Evolutionary conservation across 1,284 basidiomycete genomes (phyloP).

Genomic region (Macrocystidia cucumis): DNA sequence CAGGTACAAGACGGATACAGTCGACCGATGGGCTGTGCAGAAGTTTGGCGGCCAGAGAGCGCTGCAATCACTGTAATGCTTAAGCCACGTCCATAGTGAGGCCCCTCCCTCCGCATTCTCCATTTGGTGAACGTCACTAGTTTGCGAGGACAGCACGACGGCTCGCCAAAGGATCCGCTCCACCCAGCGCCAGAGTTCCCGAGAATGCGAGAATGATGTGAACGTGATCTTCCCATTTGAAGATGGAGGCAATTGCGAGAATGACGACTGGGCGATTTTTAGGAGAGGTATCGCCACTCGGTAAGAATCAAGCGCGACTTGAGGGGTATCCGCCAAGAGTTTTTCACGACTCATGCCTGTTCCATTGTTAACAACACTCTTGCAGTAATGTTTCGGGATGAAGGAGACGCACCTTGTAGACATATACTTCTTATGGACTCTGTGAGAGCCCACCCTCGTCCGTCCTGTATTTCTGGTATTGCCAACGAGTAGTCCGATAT

Average conservation of each 20-base stretch:
- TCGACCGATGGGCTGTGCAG: slow-evolving; percentile 64
- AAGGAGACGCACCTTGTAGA: slow-evolving; percentile 47
- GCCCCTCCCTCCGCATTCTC: slow-evolving; percentile 15
- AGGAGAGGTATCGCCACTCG: slow-evolving; percentile 48
- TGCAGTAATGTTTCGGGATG: not conserved
- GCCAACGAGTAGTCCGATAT: slow-evolving; percentile 27
- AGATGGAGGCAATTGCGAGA: slow-evolving; percentile 39
- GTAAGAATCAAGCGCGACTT: slow-evolving; percentile 47
- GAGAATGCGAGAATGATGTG: slow-evolving; percentile 50
- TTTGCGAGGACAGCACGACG: slow-evolving; percentile 47
- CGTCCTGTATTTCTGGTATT: slow-evolving; percentile 48
- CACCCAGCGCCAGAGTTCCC: slow-evolving; percentile 76
- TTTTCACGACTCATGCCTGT: slow-evolving; percentile 42
- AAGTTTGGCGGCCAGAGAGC: slow-evolving; percentile 71
- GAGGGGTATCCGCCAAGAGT: slow-evolving; percentile 37
- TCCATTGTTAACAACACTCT: not conserved
- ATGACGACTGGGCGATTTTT: slow-evolving; percentile 32
- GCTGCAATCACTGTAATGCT: slow-evolving; percentile 55
- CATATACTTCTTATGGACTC: slow-evolving; percentile 62
- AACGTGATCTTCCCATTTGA: slow-evolving; percentile 27
- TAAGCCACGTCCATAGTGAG: slow-evolving; percentile 51
- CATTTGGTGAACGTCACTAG: slow-evolving; percentile 31
- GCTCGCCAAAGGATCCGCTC: slow-evolving; percentile 68
- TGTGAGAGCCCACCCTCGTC: slow-evolving; percentile 54
- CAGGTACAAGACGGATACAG: slow-evolving; percentile 63